Conservation (phyloP, 352 stramenopile species). For the Phytophthora vignae region DNA sequence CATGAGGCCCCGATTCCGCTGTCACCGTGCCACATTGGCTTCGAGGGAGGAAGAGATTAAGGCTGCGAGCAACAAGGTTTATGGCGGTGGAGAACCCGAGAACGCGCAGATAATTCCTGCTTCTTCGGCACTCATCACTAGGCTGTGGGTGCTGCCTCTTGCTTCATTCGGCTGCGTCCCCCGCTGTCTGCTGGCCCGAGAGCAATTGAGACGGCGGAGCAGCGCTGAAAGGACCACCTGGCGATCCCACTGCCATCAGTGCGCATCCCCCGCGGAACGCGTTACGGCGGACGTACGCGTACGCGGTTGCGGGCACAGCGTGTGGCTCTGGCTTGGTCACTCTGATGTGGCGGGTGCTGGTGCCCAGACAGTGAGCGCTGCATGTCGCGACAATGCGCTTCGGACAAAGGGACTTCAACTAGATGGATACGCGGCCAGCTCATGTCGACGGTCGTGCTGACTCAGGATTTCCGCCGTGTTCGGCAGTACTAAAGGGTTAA, state of each 20-base stretch:
- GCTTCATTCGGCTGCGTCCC: constrained; percentile 2
- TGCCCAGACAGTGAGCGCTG: neutral
- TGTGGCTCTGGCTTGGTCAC: neutral
- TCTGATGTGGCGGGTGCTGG: constrained; percentile 8
- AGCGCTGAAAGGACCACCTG: constrained; percentile 4
- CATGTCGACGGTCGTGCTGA: neutral
- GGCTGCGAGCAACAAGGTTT: neutral
- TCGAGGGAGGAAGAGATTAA: neutral
- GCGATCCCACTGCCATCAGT: constrained; percentile 14
- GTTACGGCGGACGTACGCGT: constrained; percentile 8
- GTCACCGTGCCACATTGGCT: neutral
- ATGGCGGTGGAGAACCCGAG: neutral
- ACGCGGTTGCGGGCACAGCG: neutral
- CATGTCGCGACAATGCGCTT: constrained; percentile 2
- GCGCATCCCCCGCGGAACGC: neutral
- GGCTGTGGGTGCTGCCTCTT: neutral
- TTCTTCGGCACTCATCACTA: neutral
- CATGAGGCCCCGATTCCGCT: neutral
- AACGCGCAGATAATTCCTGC: neutral
- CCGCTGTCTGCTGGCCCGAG: neutral
- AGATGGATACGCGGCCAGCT: neutral
- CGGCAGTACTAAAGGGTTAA: neutral
- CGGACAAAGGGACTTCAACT: neutral
- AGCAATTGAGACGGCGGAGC: neutral
- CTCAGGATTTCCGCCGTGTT: constrained; percentile 1